A percentile compares a stretch with the other conserved stretches of the same genome.
Evolutionary conservation across 768 basidiomycete genomes (phyloP).

Genomic region (Leucocoprinus birnbaumii): DNA sequence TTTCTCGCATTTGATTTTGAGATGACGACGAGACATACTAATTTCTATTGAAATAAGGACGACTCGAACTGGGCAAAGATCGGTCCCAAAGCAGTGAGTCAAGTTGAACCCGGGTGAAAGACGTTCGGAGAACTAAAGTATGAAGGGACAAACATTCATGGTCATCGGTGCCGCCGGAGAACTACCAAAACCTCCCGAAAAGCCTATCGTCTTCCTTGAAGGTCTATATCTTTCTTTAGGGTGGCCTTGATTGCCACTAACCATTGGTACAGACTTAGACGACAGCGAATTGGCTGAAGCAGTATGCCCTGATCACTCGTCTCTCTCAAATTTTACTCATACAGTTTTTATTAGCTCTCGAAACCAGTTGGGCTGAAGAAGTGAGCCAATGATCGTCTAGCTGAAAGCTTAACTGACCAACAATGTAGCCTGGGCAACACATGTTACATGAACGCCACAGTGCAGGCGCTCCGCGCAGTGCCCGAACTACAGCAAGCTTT

Average conservation of each 20-base stretch:
- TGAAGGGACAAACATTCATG: conserved; percentile 84
- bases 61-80: conserved; percentile 86
- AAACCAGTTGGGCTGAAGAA: conserved; percentile 83
- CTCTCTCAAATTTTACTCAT: conserved; percentile 2
- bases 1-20: conserved; percentile 19
- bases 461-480: conserved; percentile 91
- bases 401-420: neutral
- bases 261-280: conserved; percentile 65
- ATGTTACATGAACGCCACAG: conserved; percentile 95
- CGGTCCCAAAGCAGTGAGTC: conserved; percentile 73
- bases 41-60: conserved; percentile 47
- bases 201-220: conserved; percentile 82
- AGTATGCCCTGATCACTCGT: conserved; percentile 32
- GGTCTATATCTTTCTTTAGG: conserved; percentile 35
- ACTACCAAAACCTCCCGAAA: conserved; percentile 82
- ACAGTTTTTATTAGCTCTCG: conserved; percentile 46
- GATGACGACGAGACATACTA: neutral
- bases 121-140: neutral
- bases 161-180: conserved; percentile 94
- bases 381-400: conserved; percentile 28
- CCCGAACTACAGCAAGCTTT: conserved; percentile 84
- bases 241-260: neutral
- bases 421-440: conserved; percentile 77
- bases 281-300: conserved; percentile 78
- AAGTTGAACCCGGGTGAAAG: neutral